Evolutionary conservation across 202 grass and related monocot species (phyloP).

Genomic region (Schoenoplectus triqueter): DNA sequence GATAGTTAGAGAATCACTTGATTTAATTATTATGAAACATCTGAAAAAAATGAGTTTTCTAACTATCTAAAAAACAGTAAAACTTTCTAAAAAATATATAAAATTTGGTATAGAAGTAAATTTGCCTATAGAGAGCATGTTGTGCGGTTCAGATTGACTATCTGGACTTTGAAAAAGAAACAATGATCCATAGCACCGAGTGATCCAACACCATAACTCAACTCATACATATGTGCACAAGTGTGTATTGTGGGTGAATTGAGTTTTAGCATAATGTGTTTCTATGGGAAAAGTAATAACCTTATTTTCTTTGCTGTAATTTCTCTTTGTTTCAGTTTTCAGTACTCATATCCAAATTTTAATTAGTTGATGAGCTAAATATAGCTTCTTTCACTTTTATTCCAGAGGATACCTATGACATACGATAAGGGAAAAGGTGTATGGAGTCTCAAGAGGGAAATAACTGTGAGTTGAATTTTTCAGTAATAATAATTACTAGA

Average conservation of each 20-base stretch:
- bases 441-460: constrained; percentile 85
- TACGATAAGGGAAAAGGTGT: constrained; percentile 57
- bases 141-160: too few relatives aligned
- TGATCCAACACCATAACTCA: too few relatives aligned
- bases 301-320: neutral
- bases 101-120: too few relatives aligned
- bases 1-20: too few relatives aligned
- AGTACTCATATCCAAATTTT: constrained; percentile 4
- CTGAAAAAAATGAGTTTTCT: too few relatives aligned
- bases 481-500: constrained; percentile 2
- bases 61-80: too few relatives aligned
- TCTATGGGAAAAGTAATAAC: neutral
- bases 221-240: too few relatives aligned
- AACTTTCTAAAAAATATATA: too few relatives aligned
- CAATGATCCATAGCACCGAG: too few relatives aligned
- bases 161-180: too few relatives aligned
- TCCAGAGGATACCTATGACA: constrained; percentile 75
- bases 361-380: constrained; percentile 25
- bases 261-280: neutral
- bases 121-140: too few relatives aligned
- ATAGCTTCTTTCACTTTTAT: constrained; percentile 26
- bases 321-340: constrained; percentile 1
- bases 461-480: constrained; percentile 66
- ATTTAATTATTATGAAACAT: too few relatives aligned
- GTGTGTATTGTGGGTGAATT: neutral